Base-by-base conservation (phyloP, 139 green algal species). In the Volvox reticuliferus region DNA sequence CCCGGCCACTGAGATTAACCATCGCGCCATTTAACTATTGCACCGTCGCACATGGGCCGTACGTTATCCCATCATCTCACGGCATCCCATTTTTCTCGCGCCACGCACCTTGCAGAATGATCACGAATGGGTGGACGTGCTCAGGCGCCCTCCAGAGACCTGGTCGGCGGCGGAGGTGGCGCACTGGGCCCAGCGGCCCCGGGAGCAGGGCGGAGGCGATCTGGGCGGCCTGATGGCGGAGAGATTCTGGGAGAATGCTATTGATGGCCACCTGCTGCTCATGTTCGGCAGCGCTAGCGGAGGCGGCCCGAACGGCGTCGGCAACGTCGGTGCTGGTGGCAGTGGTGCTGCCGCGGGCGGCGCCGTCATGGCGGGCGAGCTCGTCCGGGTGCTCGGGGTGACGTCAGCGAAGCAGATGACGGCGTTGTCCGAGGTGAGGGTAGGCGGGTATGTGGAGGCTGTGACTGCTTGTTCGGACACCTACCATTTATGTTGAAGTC, bases 111-210 rank as follows among this genome's bases (percentile, higher is more conserved):
- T 13, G 0, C 67, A 90, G 86, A 55, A 86, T 33, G 87, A 86
- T 26, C 32, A 68, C 24, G 76, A 35, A 0, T 91, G 87, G 87
- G 35, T 91, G 6, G 87, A 86, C 32, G 76, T 86, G 61, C 87
- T 91, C 13, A 76, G 87, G 9, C 75, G 75, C 0, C 76, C 87
- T 1, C 87, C 87, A 1, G 33, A 86, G 62, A 86, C 2, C n/a
- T 91, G 87, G 87, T 33, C 24, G 9, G 33, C 33, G 17, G 87
- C 62, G 19, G 76, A 91, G 76, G 87, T 91, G 33, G 76, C 87
- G 16, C 61, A 79, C 61, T 91, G 87, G 87, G 87, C 87, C 16
- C 61, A 37, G 26, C 61, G 87, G 30, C 76, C 87, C 0, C 75
- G 61, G 1, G 61, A 68, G 32, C 13, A 91, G 9, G 87, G 76